Percentiles rank a stretch among this genome's conserved stretches.
Conservation (phyloP, 2,329 filamentous ascomycete species). For the Fusarium bulbicola region DNA sequence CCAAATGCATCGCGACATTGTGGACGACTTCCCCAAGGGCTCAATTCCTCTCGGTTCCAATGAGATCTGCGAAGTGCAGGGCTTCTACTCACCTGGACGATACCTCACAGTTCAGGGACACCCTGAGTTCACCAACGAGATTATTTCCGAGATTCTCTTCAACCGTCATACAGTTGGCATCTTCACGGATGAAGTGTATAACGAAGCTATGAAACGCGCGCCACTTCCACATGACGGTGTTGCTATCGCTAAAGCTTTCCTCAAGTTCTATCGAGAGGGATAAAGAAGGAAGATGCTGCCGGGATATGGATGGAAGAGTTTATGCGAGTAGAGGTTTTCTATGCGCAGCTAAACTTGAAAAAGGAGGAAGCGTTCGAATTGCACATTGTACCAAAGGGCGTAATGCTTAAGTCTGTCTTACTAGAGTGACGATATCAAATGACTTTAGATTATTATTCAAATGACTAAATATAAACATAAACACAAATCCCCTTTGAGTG, state of each 20-base stretch:
- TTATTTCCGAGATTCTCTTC: conserved; percentile 51
- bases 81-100: conserved; percentile 51
- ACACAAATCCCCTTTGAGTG: not conserved
- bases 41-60: conserved; percentile 54
- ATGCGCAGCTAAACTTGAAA: not conserved
- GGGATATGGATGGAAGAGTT: not conserved
- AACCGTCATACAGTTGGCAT: conserved; percentile 72
- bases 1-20: conserved; percentile 60
- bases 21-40: conserved; percentile 50
- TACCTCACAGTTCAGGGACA: conserved; percentile 59
- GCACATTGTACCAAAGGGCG: not conserved
- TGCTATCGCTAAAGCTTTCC: conserved; percentile 75
- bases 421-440: conserved; percentile 8
- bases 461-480: not conserved
- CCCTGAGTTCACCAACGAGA: conserved; percentile 55
- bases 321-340: not conserved
- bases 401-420: conserved; percentile 6
- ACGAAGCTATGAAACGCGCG: conserved; percentile 74
- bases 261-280: conserved; percentile 76
- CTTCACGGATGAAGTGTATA: conserved; percentile 73
- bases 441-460: not conserved
- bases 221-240: conserved; percentile 80
- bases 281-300: not conserved
- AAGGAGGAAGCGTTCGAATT: conserved; percentile 11
- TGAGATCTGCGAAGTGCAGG: conserved; percentile 53